Percentiles rank a stretch among this genome's conserved stretches.
Evolutionary conservation across 2,329 filamentous ascomycete species (phyloP).

Genomic region (Parastagonospora avenae): DNA sequence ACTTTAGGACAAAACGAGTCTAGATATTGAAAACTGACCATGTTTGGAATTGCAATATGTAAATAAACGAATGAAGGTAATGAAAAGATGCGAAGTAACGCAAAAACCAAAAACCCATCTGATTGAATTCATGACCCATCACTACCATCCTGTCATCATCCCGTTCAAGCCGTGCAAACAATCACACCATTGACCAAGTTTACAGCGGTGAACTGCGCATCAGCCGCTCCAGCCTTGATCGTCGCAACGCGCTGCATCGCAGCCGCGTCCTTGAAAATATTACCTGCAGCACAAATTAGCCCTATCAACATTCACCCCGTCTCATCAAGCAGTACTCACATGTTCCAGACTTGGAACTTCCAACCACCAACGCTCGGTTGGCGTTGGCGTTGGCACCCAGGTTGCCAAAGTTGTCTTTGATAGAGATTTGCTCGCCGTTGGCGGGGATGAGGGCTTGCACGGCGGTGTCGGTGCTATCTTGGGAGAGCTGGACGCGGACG

Average conservation of each 20-base stretch:
- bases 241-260: slow-evolving; percentile 11
- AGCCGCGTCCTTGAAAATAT: slow-evolving; percentile 11
- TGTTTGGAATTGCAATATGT: no score
- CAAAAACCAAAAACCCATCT: no score
- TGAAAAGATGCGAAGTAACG: no score
- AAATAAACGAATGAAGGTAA: no score
- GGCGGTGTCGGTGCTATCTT: slow-evolving; percentile 16
- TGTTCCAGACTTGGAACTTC: slow-evolving; percentile 3
- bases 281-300: neutral
- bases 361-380: slow-evolving; percentile 12
- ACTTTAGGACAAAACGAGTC: no score
- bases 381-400: neutral
- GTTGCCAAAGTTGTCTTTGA: neutral
- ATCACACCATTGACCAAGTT: slow-evolving; percentile 16
- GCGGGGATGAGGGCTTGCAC: slow-evolving; percentile 14
- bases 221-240: slow-evolving; percentile 3
- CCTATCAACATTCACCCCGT: neutral
- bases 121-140: no score
- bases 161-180: slow-evolving; percentile 7
- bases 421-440: slow-evolving; percentile 5
- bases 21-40: no score
- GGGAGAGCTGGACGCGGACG: slow-evolving; percentile 16
- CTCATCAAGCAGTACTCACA: neutral
- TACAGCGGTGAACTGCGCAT: slow-evolving; percentile 4
- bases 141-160: no score